These are phyloP conservation scores for Malus hybrid DNA, from an alignment of 331 rosid species.

Conservation along the genomic window DNA sequence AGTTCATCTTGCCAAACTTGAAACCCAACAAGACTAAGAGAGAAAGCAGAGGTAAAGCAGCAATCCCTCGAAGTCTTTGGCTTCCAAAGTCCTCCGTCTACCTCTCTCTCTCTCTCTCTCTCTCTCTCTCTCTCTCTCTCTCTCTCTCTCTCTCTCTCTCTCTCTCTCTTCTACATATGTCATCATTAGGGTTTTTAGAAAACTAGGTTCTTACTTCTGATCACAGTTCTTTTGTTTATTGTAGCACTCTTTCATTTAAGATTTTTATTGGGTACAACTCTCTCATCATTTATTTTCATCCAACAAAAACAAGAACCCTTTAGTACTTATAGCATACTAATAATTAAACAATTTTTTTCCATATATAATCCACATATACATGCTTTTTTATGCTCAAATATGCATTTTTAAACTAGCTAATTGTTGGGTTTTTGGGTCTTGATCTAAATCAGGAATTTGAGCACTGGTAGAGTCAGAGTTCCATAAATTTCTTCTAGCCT, in stretches of 20 bases:
- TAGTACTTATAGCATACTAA: neutral
- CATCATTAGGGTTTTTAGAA: slow-evolving; percentile 4
- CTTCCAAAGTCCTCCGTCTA: neutral
- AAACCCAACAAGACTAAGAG: neutral
- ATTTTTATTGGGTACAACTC: neutral
- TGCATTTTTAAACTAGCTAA: neutral
- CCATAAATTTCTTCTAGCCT: neutral
- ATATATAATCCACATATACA: neutral
- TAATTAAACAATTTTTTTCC: neutral
- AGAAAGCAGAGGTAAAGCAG: slow-evolving; percentile 4
- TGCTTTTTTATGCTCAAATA: neutral
- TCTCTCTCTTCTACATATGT: neutral
- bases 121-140: neutral
- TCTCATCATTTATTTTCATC: slow-evolving; percentile 1
- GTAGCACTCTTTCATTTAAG: neutral
- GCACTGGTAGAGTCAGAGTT: slow-evolving; percentile 5
- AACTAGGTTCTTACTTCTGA: neutral
- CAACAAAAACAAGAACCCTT: neutral
- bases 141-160: neutral
- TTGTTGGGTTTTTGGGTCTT: neutral
- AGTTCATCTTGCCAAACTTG: neutral
- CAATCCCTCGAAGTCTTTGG: neutral
- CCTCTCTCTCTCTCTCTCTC: no score
- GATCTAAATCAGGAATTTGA: slow-evolving; percentile 9
- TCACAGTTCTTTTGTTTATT: neutral